These are phyloP conservation scores for Lipomyces orientalis DNA, from an alignment of 805 yeast genomes.

Conservation along the genomic window DNA sequence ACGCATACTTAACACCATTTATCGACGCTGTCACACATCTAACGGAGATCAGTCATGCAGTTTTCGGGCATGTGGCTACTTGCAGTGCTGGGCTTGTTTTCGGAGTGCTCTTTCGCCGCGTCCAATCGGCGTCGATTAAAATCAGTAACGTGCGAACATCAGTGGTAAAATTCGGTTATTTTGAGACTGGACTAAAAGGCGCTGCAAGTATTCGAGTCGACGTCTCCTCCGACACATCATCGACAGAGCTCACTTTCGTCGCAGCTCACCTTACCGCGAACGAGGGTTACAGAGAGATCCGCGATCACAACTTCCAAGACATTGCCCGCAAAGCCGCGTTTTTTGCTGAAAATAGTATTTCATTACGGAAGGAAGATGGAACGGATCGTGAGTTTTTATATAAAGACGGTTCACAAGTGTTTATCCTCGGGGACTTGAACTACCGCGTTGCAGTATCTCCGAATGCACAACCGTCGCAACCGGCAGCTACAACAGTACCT, in stretches of 20 bases:
- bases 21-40: slow-evolving; percentile 40
- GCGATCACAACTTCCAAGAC: slow-evolving; percentile 60
- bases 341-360: slow-evolving; percentile 44
- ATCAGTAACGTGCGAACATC: slow-evolving; percentile 33
- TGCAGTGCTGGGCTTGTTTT: slow-evolving; percentile 43
- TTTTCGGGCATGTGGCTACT: slow-evolving; percentile 33
- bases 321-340: slow-evolving; percentile 63
- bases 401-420: slow-evolving; percentile 62
- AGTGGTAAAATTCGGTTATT: slow-evolving; percentile 53
- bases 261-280: slow-evolving; percentile 77
- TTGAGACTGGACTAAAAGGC: slow-evolving; percentile 73
- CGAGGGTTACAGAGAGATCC: slow-evolving; percentile 63
- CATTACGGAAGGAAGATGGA: slow-evolving; percentile 7
- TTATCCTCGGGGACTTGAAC: slow-evolving; percentile 85
- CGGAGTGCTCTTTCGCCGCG: slow-evolving; percentile 40
- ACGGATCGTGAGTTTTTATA: slow-evolving; percentile 56
- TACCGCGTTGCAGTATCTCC: slow-evolving; percentile 55
- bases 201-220: slow-evolving; percentile 66
- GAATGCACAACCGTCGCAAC: not conserved
- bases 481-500: not conserved
- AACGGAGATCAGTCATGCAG: slow-evolving; percentile 12
- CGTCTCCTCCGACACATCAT: slow-evolving; percentile 35
- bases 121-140: slow-evolving; percentile 48
- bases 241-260: slow-evolving; percentile 63
- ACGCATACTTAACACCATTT: slow-evolving; percentile 41